phyloP scores from a whole-genome alignment of 2,329 filamentous ascomycete genomes.

The Esteya vermicola region DNA sequence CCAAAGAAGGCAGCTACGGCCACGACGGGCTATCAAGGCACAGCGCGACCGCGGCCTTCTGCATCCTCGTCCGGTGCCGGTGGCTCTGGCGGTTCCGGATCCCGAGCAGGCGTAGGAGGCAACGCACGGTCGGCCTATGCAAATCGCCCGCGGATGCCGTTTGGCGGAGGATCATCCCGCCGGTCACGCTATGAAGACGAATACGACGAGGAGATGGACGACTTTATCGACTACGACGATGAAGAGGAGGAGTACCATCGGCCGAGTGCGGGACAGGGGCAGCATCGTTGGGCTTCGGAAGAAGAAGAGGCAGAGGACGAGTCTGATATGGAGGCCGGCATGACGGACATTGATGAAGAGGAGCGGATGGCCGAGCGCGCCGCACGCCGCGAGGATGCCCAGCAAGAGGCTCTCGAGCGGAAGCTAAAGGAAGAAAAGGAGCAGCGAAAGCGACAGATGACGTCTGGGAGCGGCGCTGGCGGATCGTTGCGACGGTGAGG shows the following conservation, averaged over 20 bases:
- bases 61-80: constrained; percentile 20
- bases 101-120: not conserved
- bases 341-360: constrained; percentile 60
- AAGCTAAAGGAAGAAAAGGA: constrained; percentile 48
- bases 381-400: constrained; percentile 53
- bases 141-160: constrained; percentile 6
- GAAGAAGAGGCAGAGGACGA: constrained; percentile 38
- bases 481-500: not conserved
- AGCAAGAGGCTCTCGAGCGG: constrained; percentile 48
- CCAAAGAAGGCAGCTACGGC: constrained; percentile 45
- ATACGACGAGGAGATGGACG: constrained; percentile 43
- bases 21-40: constrained; percentile 53
- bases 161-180: constrained; percentile 9
- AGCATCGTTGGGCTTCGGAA: not conserved
- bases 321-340: constrained; percentile 66
- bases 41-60: constrained; percentile 40
- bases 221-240: constrained; percentile 48
- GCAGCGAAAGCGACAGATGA: constrained; percentile 27
- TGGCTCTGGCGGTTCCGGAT: not conserved
- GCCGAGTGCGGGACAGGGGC: not conserved
- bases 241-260: constrained; percentile 34
- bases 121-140: not conserved
- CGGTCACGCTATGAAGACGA: constrained; percentile 43
- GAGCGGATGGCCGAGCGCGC: constrained; percentile 47
- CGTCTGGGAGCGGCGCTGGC: not conserved